Percentiles rank a stretch among this genome's conserved stretches.
phyloP scores from a whole-genome alignment of 2,329 filamentous ascomycete genomes.

The Podosphaera fusca region DNA sequence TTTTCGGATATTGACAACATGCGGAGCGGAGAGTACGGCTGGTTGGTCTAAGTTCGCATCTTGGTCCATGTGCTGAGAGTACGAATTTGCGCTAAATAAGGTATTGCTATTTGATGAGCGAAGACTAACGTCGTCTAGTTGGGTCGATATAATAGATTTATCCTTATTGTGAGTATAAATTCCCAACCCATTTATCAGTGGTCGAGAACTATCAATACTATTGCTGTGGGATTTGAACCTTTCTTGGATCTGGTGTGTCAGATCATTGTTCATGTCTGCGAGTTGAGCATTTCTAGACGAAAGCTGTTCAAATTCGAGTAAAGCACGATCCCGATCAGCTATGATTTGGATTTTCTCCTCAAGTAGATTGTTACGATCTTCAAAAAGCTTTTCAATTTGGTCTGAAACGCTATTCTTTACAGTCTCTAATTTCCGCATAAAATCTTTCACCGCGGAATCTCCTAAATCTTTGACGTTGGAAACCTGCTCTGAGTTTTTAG shows the following conservation, averaged over 20 bases:
- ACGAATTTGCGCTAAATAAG: slow-evolving; percentile 10
- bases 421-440: slow-evolving; percentile 51
- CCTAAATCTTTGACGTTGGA: slow-evolving; percentile 66
- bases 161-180: slow-evolving; percentile 35
- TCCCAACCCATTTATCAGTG: slow-evolving; percentile 32
- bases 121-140: slow-evolving; percentile 15
- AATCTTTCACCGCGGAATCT: slow-evolving; percentile 73
- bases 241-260: slow-evolving; percentile 84
- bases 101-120: slow-evolving; percentile 22
- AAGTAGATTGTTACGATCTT: slow-evolving; percentile 56
- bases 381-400: slow-evolving; percentile 34
- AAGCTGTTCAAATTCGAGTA: slow-evolving; percentile 87
- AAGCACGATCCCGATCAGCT: slow-evolving; percentile 72
- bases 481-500: slow-evolving; percentile 60
- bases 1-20: slow-evolving; percentile 86
- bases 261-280: slow-evolving; percentile 81
- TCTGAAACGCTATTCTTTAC: slow-evolving; percentile 35
- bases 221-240: slow-evolving; percentile 62
- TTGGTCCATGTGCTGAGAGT: slow-evolving; percentile 16
- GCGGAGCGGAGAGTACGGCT: slow-evolving; percentile 32
- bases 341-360: slow-evolving; percentile 69
- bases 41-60: slow-evolving; percentile 14
- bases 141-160: slow-evolving; percentile 18
- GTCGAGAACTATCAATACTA: slow-evolving; percentile 21
- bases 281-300: slow-evolving; percentile 88